These are phyloP conservation scores for Fusarium acutatum DNA, from an alignment of 2,329 filamentous ascomycete genomes.

Conservation along the genomic window DNA sequence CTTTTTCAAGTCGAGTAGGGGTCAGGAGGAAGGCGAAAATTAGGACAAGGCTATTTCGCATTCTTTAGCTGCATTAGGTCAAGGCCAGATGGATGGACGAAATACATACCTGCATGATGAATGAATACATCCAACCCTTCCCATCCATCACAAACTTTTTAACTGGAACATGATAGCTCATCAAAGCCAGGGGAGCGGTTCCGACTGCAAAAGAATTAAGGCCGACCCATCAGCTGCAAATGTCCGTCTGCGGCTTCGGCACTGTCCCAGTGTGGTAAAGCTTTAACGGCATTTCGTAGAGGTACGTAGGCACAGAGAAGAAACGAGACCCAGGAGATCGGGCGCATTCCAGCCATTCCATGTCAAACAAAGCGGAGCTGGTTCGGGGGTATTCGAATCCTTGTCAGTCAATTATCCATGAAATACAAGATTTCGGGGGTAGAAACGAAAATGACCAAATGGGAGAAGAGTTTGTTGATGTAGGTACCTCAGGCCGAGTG, in stretches of 20 bases:
- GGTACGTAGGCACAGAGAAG: constrained; percentile 3
- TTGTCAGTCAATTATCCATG: not conserved
- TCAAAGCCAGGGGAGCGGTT: constrained; percentile 28
- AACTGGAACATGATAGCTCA: constrained; percentile 10
- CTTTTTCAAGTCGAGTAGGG: not conserved
- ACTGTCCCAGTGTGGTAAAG: constrained; percentile 29
- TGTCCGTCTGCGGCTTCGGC: constrained; percentile 28
- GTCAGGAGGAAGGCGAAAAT: constrained; percentile 11
- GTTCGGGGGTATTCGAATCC: constrained; percentile 25
- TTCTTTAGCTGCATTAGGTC: constrained; percentile 34
- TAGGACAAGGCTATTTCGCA: constrained; percentile 26
- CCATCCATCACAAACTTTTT: not conserved
- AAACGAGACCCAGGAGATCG: constrained; percentile 34
- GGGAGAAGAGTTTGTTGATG: not conserved
- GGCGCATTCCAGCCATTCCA: constrained; percentile 24
- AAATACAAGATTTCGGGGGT: constrained; percentile 14
- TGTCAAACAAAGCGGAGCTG: constrained; percentile 31
- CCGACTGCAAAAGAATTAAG: constrained; percentile 24
- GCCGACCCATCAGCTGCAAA: constrained; percentile 23
- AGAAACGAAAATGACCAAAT: constrained; percentile 1
- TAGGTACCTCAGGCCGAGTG: not conserved
- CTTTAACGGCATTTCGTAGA: constrained; percentile 29
- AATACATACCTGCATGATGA: not conserved
- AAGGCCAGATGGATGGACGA: constrained; percentile 6
- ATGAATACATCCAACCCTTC: not conserved